Evolutionary conservation across 441 rosid species (phyloP), one percentile per base, ranked within the genome.

Genomic region (Lepidium campestre): DNA sequence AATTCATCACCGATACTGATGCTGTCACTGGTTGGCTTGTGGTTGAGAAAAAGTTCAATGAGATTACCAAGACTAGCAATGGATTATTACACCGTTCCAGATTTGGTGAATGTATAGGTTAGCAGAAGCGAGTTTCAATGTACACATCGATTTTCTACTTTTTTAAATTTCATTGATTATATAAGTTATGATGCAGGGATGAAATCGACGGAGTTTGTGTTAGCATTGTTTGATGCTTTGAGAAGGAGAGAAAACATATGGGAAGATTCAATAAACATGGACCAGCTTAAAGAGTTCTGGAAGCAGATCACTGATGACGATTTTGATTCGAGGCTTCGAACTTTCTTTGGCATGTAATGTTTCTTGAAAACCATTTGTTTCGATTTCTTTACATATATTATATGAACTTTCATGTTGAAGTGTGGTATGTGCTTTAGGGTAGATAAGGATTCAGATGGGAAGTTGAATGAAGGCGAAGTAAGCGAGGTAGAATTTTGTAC

Each of bases 321-420:
- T 72, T 83, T 82, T 34, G 86, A 82, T 64, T 77, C 86, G 2
- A 82, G 88, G 76, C 86, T 85, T 11, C 76, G 68, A 56, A 77
- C 76, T 76, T 85, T 85, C 82, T 85, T 85, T 6, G 86, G 72
- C 73, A 80, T 85, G 90, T 83, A 83, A 61, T 57, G 40, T 47
- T 48, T 31, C 44, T 25, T 45, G 11, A 60, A 29, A 41, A 25
- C 19, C 31, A 20, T 18, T 50, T 18, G 4, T 10, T 52, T 53
- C 1, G 15, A 29, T 65, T 37, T 42, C 15, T 23, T 11, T 10
- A 13, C 19, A 49, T 55, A 35, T 22, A 14, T 2, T 14, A 42
- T 3, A 3, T 42, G 20, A 27, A 14, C 8, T 6, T 14, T 68
- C n/a, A 34, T 31, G 23, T 29, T 37, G 11, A 23, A 31, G 15